Evolutionary conservation across 257 asterid genomes (phyloP).

Genomic region (Verbascum thapsus): DNA sequence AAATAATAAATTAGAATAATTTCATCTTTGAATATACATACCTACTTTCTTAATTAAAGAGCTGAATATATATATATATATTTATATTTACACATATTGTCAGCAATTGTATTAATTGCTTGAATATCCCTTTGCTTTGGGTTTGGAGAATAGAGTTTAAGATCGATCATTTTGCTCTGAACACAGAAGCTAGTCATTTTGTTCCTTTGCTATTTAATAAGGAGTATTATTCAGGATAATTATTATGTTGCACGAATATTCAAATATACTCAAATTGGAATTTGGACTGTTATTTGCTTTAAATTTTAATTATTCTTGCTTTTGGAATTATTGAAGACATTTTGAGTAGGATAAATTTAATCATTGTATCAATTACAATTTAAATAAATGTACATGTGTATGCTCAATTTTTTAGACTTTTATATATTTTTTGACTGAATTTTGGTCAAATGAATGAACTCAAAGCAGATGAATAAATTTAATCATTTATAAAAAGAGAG

Average conservation of each 20-base stretch:
- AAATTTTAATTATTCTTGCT: too few species aligned
- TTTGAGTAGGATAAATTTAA: background rate
- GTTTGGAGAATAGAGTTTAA: slow-evolving; percentile 29
- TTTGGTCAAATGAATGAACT: slow-evolving; percentile 32
- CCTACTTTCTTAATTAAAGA: slow-evolving; percentile 38
- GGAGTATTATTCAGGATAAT: slow-evolving; percentile 27
- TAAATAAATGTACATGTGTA: background rate
- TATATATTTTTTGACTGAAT: slow-evolving; percentile 1
- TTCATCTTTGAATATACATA: slow-evolving; percentile 43
- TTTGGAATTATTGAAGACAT: too few species aligned
- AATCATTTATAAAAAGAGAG: background rate
- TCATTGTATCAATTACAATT: slow-evolving; percentile 10
- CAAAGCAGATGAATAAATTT: background rate
- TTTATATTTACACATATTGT: too few species aligned
- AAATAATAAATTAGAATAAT: slow-evolving; percentile 50
- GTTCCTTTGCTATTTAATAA: slow-evolving; percentile 27
- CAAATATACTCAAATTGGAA: too few species aligned
- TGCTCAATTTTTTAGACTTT: too few species aligned
- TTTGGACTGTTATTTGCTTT: background rate
- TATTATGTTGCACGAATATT: slow-evolving; percentile 12
- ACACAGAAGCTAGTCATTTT: slow-evolving; percentile 24
- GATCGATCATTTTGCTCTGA: slow-evolving; percentile 21
- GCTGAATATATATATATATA: slow-evolving; percentile 1
- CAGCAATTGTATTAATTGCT: slow-evolving; percentile 30
- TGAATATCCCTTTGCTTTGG: slow-evolving; percentile 38